Evolutionary conservation across 1,284 basidiomycete species (phyloP), one percentile per base, ranked within the genome.

Genomic region (Pseudozyma hubeiensis): DNA sequence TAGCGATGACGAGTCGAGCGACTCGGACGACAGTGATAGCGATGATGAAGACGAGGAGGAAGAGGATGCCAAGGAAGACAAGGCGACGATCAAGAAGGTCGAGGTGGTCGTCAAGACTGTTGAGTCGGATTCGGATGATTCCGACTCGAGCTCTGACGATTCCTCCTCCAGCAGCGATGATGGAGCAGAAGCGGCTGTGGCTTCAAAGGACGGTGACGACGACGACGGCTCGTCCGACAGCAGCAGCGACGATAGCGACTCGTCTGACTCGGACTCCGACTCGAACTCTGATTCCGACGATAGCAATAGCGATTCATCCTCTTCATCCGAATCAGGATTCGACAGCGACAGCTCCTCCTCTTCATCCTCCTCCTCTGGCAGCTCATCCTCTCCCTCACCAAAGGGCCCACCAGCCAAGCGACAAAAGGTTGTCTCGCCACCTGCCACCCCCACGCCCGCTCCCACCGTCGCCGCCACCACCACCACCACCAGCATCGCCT

Each of bases 391-490:
- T 4, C 56, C 66, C 13, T 69, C 60, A 5, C 60, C 64, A 24
- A 60, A 50, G 44, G 61, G 67, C 5, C 67, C 69, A 7, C 70
- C 64, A 8, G 41, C 70, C 14, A 73, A 73, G 50, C 70, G 77
- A 29, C 70, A 64, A 50, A 67, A 56, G 33, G 49, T 39, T 39
- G 31, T 43, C 19, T 50, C 51, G 37, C 33, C 57, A 0, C 41
- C 65, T 19, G 30, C 61, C 41, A 53, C 53, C 10, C 56, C 62
- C 19, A 47, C 46, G 9, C 43, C 55, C 0, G 43, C 43, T 45
- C 45, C 47, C 17, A n/a, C 7, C n/a, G 17, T 19, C 7, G 16
- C 9, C 39, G 39, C 11, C n/a, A 7, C 40, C 7, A 44, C n/a
- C 43, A 44, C 43, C n/a, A 5, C 19, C 43, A 19, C 43, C 6